Evolutionary conservation across 768 basidiomycete species (phyloP).

Genomic region (Boletus pseudopeckii): DNA sequence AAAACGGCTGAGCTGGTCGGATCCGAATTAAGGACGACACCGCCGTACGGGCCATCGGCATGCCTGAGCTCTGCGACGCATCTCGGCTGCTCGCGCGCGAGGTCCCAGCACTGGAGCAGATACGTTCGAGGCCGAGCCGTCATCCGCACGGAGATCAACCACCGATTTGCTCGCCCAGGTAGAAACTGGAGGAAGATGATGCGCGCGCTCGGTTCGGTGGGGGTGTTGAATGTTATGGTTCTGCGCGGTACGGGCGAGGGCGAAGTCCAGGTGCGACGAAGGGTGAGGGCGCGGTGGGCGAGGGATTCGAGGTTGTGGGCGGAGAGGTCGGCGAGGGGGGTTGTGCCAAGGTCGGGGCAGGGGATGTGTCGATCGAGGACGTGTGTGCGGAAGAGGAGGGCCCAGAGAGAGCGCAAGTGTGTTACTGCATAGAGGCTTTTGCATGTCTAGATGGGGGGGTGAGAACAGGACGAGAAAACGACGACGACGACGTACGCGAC

Average conservation of each 20-base stretch:
- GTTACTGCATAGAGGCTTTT: conserved; percentile 41
- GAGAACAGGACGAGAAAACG: not conserved
- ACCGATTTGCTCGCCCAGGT: conserved; percentile 38
- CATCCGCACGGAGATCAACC: conserved; percentile 46
- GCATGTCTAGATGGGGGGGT: conserved; percentile 39
- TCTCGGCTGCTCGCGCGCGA: conserved; percentile 29
- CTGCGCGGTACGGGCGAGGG: conserved; percentile 33
- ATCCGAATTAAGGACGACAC: conserved; percentile 46
- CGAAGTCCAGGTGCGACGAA: conserved; percentile 51
- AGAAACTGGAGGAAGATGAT: conserved; percentile 48
- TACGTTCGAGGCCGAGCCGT: conserved; percentile 25
- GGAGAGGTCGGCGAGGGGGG: conserved; percentile 31
- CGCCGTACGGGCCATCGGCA: conserved; percentile 36
- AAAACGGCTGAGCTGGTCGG: conserved; percentile 33
- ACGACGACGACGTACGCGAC: conserved; percentile 38
- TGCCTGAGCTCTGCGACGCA: conserved; percentile 42
- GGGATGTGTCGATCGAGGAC: conserved; percentile 45
- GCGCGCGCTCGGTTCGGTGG: conserved; percentile 28
- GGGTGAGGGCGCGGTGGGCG: conserved; percentile 37
- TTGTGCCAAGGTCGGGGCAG: conserved; percentile 36
- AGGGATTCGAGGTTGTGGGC: conserved; percentile 44
- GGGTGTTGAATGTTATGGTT: conserved; percentile 25
- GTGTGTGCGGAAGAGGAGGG: conserved; percentile 38
- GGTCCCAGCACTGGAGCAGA: conserved; percentile 58
- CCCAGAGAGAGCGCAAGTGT: conserved; percentile 50